Conservation (phyloP, 2,329 filamentous ascomycete species). For the Domatiomyces globalis region DNA sequence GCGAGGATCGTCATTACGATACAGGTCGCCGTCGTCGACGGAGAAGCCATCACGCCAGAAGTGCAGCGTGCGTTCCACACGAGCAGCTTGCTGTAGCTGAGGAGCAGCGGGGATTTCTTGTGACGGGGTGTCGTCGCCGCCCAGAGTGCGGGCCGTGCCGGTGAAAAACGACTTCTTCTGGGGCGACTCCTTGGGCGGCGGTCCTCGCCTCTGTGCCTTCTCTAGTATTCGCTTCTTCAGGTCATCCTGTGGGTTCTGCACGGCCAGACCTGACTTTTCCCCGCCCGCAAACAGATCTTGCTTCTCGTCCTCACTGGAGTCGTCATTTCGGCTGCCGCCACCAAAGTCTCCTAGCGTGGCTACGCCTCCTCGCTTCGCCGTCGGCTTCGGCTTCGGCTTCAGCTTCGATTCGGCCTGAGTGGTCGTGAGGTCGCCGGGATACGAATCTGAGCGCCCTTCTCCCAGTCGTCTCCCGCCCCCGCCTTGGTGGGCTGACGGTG, state of each 20-base stretch:
- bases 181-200: slow-evolving; percentile 11
- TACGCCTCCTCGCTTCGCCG: slow-evolving; percentile 28
- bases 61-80: slow-evolving; percentile 45
- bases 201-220: slow-evolving; percentile 28
- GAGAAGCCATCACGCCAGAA: slow-evolving; percentile 54
- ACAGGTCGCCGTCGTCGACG: slow-evolving; percentile 50
- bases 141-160: slow-evolving; percentile 49
- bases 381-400: slow-evolving; percentile 21
- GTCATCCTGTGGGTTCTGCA: slow-evolving; percentile 46
- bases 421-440: slow-evolving; percentile 20
- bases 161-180: slow-evolving; percentile 36
- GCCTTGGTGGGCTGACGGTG: slow-evolving; percentile 6
- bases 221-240: slow-evolving; percentile 38
- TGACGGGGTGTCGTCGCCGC: slow-evolving; percentile 49
- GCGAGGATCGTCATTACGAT: slow-evolving; percentile 47
- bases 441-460: slow-evolving; percentile 17
- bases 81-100: slow-evolving; percentile 28
- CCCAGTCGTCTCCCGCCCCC: slow-evolving; percentile 23
- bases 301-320: slow-evolving; percentile 40
- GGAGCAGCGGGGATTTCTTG: slow-evolving; percentile 40
- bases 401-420: slow-evolving; percentile 22
- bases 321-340: slow-evolving; percentile 27
- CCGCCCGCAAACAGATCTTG: slow-evolving; percentile 51
- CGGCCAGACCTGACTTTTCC: slow-evolving; percentile 54
- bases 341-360: slow-evolving; percentile 34